Conservation (phyloP, 371 early-diverging fungal species). For the Apophysomyces elegans region DNA sequence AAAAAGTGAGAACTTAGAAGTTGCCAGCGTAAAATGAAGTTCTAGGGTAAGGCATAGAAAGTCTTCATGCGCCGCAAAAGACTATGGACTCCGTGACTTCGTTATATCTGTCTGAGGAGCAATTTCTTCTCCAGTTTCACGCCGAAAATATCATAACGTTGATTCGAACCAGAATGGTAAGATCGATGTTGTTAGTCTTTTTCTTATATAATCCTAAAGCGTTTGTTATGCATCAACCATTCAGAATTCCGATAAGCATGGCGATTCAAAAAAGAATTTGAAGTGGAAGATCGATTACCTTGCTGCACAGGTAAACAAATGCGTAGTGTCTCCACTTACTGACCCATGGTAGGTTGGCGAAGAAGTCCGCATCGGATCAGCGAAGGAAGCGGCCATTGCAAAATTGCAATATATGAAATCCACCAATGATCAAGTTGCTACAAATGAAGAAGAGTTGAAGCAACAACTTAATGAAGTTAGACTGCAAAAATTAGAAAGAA, state of each 20-base stretch:
- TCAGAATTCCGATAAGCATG: background rate
- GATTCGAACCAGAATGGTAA: constrained; percentile 2
- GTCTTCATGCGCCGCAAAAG: too few species aligned
- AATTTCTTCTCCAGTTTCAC: too few species aligned
- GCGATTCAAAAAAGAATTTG: background rate
- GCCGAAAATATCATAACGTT: background rate
- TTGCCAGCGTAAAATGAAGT: too few species aligned
- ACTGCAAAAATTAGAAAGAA: constrained; percentile 1
- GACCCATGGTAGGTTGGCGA: background rate
- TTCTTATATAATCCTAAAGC: background rate
- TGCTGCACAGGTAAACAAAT: constrained; percentile 1
- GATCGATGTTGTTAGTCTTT: background rate
- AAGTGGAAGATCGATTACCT: constrained; percentile 8
- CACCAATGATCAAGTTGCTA: background rate
- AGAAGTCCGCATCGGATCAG: background rate
- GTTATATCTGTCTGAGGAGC: too few species aligned
- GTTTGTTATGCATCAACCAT: too few species aligned
- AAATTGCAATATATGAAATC: background rate
- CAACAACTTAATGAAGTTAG: background rate
- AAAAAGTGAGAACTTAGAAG: too few species aligned
- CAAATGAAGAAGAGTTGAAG: background rate
- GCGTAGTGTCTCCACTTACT: background rate
- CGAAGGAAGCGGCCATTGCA: constrained; percentile 1
- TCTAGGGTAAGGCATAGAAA: too few species aligned
- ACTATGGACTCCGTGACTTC: too few species aligned